phyloP scores from a whole-genome alignment of 345 rosid genomes.

The Pistacia atlantica region DNA sequence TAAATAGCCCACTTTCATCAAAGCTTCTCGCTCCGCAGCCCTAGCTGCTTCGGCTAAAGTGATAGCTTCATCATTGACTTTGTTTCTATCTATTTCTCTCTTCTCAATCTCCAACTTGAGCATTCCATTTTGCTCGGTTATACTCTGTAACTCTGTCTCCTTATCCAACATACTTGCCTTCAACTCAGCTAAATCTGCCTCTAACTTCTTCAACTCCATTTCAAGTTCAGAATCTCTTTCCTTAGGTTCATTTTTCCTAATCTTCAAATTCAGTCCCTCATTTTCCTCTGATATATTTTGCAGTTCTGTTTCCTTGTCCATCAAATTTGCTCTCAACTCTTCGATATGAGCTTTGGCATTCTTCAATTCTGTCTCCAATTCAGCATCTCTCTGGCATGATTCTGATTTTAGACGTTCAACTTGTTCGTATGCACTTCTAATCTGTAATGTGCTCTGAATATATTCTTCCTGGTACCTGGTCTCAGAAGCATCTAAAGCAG shows the following conservation, averaged over 20 bases:
- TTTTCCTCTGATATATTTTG: slow-evolving; percentile 49
- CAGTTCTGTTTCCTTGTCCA: slow-evolving; percentile 67
- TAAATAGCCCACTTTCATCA: slow-evolving; percentile 54
- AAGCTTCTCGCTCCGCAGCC: slow-evolving; percentile 65
- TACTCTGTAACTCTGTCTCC: slow-evolving; percentile 49
- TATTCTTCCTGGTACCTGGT: slow-evolving; percentile 85
- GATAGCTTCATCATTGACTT: slow-evolving; percentile 44
- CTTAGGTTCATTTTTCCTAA: slow-evolving; percentile 35
- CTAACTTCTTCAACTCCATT: slow-evolving; percentile 54
- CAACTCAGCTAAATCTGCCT: slow-evolving; percentile 54
- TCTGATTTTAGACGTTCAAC: slow-evolving; percentile 57
- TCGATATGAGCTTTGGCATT: slow-evolving; percentile 45
- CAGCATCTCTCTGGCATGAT: slow-evolving; percentile 54
- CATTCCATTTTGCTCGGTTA: slow-evolving; percentile 53
- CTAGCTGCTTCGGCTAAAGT: slow-evolving; percentile 43
- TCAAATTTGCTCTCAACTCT: slow-evolving; percentile 51
- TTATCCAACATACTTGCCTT: slow-evolving; percentile 52
- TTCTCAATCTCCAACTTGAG: slow-evolving; percentile 55
- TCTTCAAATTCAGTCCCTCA: slow-evolving; percentile 48
- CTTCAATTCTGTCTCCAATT: slow-evolving; percentile 56
- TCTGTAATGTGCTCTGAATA: slow-evolving; percentile 83
- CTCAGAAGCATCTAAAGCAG: slow-evolving; percentile 75
- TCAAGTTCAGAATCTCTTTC: slow-evolving; percentile 45
- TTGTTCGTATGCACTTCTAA: slow-evolving; percentile 81
- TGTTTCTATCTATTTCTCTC: slow-evolving; percentile 49